Conservation (phyloP, 495 filamentous ascomycete genomes). For the Margaritispora aquatica region DNA sequence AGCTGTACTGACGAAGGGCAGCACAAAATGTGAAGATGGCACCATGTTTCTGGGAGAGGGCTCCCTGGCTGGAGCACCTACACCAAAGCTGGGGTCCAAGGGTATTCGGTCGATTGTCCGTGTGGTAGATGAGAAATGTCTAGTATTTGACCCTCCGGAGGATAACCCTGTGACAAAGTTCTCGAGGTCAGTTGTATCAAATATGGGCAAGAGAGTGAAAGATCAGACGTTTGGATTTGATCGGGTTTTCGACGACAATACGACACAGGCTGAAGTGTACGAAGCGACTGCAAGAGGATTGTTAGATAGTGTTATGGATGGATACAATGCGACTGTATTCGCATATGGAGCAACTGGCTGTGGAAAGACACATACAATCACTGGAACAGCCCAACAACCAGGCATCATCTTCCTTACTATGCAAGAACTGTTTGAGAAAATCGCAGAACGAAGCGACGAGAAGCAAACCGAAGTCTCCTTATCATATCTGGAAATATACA, state of each 20-base stretch:
- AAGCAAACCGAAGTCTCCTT: conserved; percentile 87
- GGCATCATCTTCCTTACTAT: conserved; percentile 98
- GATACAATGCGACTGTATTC: conserved; percentile 98
- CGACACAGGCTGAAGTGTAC: conserved; percentile 90
- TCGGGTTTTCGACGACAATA: conserved; percentile 93
- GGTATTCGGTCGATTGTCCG: conserved; percentile 90
- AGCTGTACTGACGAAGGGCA: conserved; percentile 22
- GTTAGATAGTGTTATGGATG: conserved; percentile 91
- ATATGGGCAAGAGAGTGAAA: conserved; percentile 80
- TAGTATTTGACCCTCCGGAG: conserved; percentile 98
- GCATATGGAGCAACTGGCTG: conserved; percentile 97
- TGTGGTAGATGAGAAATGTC: conserved; percentile 90
- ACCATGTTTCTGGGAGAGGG: conserved; percentile 93
- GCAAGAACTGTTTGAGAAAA: conserved; percentile 96
- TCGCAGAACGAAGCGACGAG: conserved; percentile 74
- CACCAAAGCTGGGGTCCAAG: conserved; percentile 78
- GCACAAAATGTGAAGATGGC: conserved; percentile 74
- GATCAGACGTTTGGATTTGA: conserved; percentile 98
- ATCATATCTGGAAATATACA: conserved; percentile 98
- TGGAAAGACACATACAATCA: conserved; percentile 97
- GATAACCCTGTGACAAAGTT: conserved; percentile 93
- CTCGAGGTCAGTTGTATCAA: conserved; percentile 74
- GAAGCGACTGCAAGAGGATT: conserved; percentile 85
- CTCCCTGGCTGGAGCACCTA: conserved; percentile 75
- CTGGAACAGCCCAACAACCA: conserved; percentile 87